Evolutionary conservation across 2,329 filamentous ascomycete genomes (phyloP).

Genomic region (Aspergillus bombycis): DNA sequence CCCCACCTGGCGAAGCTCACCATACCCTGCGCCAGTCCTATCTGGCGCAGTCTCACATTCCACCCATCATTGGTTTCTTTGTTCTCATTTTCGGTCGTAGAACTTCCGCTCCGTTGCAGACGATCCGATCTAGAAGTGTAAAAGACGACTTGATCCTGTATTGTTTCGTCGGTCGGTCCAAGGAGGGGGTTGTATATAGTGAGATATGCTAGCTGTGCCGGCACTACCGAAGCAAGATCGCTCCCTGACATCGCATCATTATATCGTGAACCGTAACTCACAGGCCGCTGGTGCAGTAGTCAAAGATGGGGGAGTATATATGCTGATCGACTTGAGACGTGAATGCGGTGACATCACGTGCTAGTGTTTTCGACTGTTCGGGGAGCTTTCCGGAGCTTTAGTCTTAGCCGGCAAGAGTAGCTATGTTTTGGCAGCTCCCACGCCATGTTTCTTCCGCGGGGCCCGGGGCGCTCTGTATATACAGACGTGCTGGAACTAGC

Average conservation of each 20-base stretch:
- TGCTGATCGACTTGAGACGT: constrained; percentile 22
- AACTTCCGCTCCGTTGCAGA: constrained; percentile 26
- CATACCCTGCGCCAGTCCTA: constrained; percentile 96
- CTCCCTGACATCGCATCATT: constrained; percentile 44
- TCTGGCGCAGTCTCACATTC: constrained; percentile 87
- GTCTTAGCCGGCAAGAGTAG: constrained; percentile 6
- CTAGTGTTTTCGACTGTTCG: constrained; percentile 6
- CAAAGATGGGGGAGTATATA: constrained; percentile 7
- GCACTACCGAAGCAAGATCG: constrained; percentile 55
- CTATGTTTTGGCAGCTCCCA: background rate
- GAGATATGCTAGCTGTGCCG: constrained; percentile 86
- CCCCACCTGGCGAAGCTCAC: constrained; percentile 78
- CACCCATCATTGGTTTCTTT: constrained; percentile 62
- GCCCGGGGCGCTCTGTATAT: constrained; percentile 26
- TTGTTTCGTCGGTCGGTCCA: constrained; percentile 70
- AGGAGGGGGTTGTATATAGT: constrained; percentile 93
- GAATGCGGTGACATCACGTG: constrained; percentile 39
- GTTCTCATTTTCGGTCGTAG: constrained; percentile 25
- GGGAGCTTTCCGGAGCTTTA: constrained; percentile 18
- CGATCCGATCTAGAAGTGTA: constrained; percentile 66
- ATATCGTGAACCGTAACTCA: constrained; percentile 18
- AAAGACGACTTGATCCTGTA: constrained; percentile 87
- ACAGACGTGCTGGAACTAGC: constrained; percentile 19
- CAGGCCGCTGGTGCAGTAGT: constrained; percentile 16
- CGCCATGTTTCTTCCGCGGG: constrained; percentile 31